Base-by-base conservation (phyloP, 345 rosid species). In the Eutrema heterophyllum region DNA sequence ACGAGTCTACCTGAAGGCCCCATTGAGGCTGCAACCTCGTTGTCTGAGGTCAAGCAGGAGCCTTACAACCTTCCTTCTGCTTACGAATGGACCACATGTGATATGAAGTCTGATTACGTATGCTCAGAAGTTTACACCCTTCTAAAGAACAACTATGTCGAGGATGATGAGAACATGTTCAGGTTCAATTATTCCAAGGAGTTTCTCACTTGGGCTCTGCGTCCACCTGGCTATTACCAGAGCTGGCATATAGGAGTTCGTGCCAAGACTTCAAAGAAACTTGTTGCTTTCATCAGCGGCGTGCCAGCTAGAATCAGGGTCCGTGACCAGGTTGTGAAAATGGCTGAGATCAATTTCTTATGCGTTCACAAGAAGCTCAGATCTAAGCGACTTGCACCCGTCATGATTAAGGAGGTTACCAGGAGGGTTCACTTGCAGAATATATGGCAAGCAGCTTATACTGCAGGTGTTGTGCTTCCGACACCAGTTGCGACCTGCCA, bases 211-310 rank as follows among this genome's bases (percentile, higher is more conserved):
- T 59, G 64, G 64, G 64, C 64, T 10, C 14, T 59, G 64, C 26
- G 48, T 39, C 64, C 64, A 13, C 64, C 64, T 59, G 64, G 64
- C 4, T 59, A 33, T 27, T 21, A 59, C 11, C 46, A 38, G 64
- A 59, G 15, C 15, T 58, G 64, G 64, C 64, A 58, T 58, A 58
- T 58, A 1, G 64, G 64, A 39, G 48, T 59, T 12, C 64, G 64
- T 6, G 48, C 64, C 46, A 59, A 59, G 32, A 30, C 24, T 0
- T 59, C 64, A 0, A 59, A 59, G 48, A 59, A 38, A 4, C 64
- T 59, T 9, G 64, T 59, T 41, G 64, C 46, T 39, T 59, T 59
- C 6, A 59, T 59, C 46, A 39, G 64, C 2, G 64, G 64, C 5
- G 64, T 59, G 33, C 64, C 64, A 0, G 48, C 64, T 18, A 59